A percentile compares a stretch with the other conserved stretches of the same genome.
Evolutionary conservation across 371 early-diverging fungal genomes (phyloP).

Genomic region (Mucor mucedo): DNA sequence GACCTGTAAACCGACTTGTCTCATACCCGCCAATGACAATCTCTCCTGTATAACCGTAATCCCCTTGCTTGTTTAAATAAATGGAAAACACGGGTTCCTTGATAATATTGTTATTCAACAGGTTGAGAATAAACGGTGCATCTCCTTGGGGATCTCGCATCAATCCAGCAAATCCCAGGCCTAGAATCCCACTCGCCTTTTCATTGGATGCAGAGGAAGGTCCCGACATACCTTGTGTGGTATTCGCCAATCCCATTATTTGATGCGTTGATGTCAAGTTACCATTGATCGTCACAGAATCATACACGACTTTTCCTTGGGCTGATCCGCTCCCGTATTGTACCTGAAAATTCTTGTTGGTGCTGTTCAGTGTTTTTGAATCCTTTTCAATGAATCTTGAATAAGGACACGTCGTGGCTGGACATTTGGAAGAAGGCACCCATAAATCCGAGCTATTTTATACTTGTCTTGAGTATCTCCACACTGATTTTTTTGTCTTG

Average conservation of each 20-base stretch:
- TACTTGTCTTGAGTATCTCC: background rate
- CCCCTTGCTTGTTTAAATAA: slow-evolving; percentile 30
- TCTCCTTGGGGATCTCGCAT: slow-evolving; percentile 22
- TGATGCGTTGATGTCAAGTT: slow-evolving; percentile 30
- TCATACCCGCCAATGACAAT: slow-evolving; percentile 63
- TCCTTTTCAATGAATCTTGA: slow-evolving; percentile 29
- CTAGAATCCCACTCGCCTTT: slow-evolving; percentile 46
- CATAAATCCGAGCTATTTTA: slow-evolving; percentile 39
- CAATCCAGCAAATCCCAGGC: slow-evolving; percentile 39
- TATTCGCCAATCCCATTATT: slow-evolving; percentile 37
- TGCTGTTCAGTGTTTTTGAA: slow-evolving; percentile 35
- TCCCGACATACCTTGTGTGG: slow-evolving; percentile 20
- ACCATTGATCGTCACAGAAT: slow-evolving; percentile 30
- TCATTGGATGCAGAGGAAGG: slow-evolving; percentile 8
- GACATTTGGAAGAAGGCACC: slow-evolving; percentile 43
- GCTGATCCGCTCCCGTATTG: slow-evolving; percentile 48
- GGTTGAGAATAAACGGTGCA: slow-evolving; percentile 30
- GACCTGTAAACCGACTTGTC: slow-evolving; percentile 49
- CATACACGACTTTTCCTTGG: slow-evolving; percentile 40
- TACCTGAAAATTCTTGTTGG: slow-evolving; percentile 25
- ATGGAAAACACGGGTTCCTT: slow-evolving; percentile 43
- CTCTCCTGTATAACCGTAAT: slow-evolving; percentile 41
- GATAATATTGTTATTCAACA: slow-evolving; percentile 32
- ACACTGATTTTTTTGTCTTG: too few relatives aligned
- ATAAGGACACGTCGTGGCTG: slow-evolving; percentile 29